Evolutionary conservation across 345 rosid species (phyloP).

Genomic region (Hibiscus trionum): DNA sequence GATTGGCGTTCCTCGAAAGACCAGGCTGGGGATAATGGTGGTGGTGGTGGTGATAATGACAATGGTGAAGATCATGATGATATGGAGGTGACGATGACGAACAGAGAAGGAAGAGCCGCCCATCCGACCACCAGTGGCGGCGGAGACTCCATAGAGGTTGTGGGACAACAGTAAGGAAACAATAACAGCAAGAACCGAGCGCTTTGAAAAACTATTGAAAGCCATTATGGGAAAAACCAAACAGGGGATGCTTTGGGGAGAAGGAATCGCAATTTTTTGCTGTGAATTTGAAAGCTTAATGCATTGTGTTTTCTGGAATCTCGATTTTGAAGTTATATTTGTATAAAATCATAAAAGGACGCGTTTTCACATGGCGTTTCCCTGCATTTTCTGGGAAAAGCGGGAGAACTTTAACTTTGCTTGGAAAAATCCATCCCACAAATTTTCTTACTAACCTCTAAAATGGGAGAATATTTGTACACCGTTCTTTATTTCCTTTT

Average conservation of each 20-base stretch:
- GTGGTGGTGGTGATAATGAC: neutral
- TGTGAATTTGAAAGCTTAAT: neutral
- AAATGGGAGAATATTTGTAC: neutral
- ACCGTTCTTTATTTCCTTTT: neutral
- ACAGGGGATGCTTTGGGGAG: neutral
- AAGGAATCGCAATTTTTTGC: neutral
- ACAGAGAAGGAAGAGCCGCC: conserved; percentile 7
- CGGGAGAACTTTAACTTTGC: neutral
- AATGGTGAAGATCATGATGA: neutral
- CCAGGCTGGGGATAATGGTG: neutral
- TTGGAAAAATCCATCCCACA: neutral
- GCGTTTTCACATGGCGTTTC: neutral
- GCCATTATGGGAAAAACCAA: neutral
- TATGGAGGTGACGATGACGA: neutral
- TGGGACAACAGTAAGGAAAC: neutral
- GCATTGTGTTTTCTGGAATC: neutral
- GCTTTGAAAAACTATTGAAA: neutral
- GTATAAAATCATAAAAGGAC: neutral
- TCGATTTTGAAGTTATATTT: neutral
- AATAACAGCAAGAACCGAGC: neutral
- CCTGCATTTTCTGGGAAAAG: neutral
- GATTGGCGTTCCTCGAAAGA: neutral
- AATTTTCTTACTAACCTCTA: too few species aligned
- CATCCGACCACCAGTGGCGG: conserved; percentile 4
- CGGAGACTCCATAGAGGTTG: neutral